A percentile compares a stretch with the other conserved stretches of the same genome.
phyloP scores from a whole-genome alignment of 2,329 filamentous ascomycete genomes.

The Penicillium psychrosexuale region DNA sequence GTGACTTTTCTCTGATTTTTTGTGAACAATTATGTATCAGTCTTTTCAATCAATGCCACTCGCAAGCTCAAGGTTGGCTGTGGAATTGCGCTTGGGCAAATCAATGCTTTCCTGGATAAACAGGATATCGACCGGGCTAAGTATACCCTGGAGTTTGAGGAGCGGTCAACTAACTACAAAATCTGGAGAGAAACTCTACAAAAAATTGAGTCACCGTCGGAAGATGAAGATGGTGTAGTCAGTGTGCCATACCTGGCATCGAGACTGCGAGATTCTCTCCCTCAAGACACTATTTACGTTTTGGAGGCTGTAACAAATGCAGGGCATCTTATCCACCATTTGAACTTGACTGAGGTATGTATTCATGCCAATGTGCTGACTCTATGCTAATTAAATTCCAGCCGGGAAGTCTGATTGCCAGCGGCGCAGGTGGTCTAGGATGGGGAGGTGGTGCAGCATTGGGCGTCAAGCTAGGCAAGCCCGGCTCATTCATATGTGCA shows the following conservation, averaged over 20 bases:
- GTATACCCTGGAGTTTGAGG: slow-evolving; percentile 9
- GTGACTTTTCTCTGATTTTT: background rate
- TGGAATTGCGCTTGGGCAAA: slow-evolving; percentile 50
- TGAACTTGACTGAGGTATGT: slow-evolving; percentile 17
- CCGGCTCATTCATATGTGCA: slow-evolving; percentile 55
- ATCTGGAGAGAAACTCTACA: slow-evolving; percentile 9
- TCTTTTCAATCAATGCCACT: slow-evolving; percentile 48
- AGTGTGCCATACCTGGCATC: slow-evolving; percentile 55
- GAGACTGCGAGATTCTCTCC: slow-evolving; percentile 54
- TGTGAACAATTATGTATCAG: slow-evolving; percentile 25
- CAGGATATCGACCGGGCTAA: background rate
- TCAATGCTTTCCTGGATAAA: slow-evolving; percentile 33
- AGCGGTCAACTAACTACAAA: slow-evolving; percentile 6
- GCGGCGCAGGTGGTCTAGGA: slow-evolving; percentile 69
- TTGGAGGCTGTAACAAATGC: slow-evolving; percentile 75
- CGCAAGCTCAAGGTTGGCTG: slow-evolving; percentile 43
- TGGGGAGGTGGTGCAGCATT: slow-evolving; percentile 73
- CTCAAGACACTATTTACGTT: slow-evolving; percentile 65
- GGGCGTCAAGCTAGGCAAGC: slow-evolving; percentile 68
- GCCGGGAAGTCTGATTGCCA: slow-evolving; percentile 20
- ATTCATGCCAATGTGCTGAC: accelerated
- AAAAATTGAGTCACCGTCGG: slow-evolving; percentile 3
- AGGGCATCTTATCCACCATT: slow-evolving; percentile 24
- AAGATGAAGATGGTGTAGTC: slow-evolving; percentile 7
- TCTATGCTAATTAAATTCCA: background rate